Percentiles rank a stretch among this genome's conserved stretches.
Conservation (phyloP, 495 filamentous ascomycete species). For the Podospora conica region DNA sequence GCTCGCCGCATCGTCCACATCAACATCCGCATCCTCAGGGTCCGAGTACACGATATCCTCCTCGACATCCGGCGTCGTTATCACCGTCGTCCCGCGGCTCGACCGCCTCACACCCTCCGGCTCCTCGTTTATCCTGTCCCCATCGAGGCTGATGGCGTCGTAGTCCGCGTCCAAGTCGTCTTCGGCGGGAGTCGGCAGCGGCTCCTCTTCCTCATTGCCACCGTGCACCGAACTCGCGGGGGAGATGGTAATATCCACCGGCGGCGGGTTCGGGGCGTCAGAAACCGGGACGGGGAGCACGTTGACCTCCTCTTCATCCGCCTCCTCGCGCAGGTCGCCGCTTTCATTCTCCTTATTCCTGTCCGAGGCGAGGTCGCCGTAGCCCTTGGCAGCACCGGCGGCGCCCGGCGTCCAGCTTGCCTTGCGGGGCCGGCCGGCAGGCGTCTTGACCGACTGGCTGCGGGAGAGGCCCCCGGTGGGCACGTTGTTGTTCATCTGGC, state of each 20-base stretch:
- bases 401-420: conserved; percentile 57
- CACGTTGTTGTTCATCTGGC: conserved; percentile 75
- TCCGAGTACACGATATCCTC: conserved; percentile 37
- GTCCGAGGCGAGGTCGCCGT: conserved; percentile 42
- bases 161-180: conserved; percentile 17
- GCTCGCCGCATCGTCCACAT: conserved; percentile 27
- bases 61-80: conserved; percentile 53
- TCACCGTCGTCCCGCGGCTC: conserved; percentile 38
- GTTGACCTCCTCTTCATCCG: conserved; percentile 39
- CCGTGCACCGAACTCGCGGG: not conserved
- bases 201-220: not conserved
- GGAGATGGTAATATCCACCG: conserved; percentile 18
- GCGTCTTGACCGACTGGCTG: conserved; percentile 54
- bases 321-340: conserved; percentile 36
- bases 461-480: conserved; percentile 55
- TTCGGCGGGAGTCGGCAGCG: conserved; percentile 6
- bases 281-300: conserved; percentile 12
- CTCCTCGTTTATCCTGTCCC: conserved; percentile 13
- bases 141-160: conserved; percentile 18
- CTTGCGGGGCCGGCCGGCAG: conserved; percentile 63
- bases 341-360: conserved; percentile 38
- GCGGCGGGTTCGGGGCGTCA: conserved; percentile 10
- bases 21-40: conserved; percentile 9
- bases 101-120: conserved; percentile 26
- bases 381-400: conserved; percentile 38